A percentile compares a stretch with the other conserved stretches of the same genome.
Evolutionary conservation across 2,329 filamentous ascomycete species (phyloP).

Genomic region (Aspergillus hiratsukae): DNA sequence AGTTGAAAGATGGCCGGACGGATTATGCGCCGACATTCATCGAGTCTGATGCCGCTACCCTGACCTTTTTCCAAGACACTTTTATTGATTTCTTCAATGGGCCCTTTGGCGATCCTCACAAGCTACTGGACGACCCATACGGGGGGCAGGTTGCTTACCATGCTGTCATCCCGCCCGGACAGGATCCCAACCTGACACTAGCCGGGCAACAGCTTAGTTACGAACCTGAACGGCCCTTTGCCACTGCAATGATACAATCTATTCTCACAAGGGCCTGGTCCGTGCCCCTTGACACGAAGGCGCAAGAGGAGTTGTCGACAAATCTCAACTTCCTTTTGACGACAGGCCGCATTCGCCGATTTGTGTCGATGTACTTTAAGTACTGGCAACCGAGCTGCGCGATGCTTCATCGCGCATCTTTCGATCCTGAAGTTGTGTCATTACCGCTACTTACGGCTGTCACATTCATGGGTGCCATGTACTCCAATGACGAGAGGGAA

Average conservation of each 20-base stretch:
- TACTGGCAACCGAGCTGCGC: conserved; percentile 44
- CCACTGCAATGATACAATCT: conserved; percentile 36
- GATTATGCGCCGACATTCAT: conserved; percentile 18
- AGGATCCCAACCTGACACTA: conserved; percentile 17
- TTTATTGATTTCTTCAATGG: conserved; percentile 38
- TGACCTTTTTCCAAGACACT: conserved; percentile 32
- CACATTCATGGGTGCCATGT: conserved; percentile 44
- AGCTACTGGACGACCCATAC: conserved; percentile 19
- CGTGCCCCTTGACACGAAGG: conserved; percentile 33
- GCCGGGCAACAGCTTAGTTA: conserved; percentile 21
- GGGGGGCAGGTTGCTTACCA: conserved; percentile 15
- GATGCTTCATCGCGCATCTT: conserved; percentile 41
- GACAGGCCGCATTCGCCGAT: conserved; percentile 39
- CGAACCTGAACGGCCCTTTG: conserved; percentile 36
- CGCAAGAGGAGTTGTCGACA: conserved; percentile 37
- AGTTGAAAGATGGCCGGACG: conserved; percentile 11
- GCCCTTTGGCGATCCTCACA: conserved; percentile 28
- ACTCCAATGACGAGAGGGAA: conserved; percentile 39
- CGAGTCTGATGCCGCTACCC: conserved; percentile 20
- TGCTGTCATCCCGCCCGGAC: conserved; percentile 13
- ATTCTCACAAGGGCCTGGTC: conserved; percentile 38
- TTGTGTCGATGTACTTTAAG: conserved; percentile 40
- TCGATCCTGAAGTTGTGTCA: conserved; percentile 35
- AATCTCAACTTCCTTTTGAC: conserved; percentile 39
- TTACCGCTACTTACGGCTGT: conserved; percentile 38